Conservation (phyloP, 2,329 filamentous ascomycete species). For the Fusarium sp. region DNA sequence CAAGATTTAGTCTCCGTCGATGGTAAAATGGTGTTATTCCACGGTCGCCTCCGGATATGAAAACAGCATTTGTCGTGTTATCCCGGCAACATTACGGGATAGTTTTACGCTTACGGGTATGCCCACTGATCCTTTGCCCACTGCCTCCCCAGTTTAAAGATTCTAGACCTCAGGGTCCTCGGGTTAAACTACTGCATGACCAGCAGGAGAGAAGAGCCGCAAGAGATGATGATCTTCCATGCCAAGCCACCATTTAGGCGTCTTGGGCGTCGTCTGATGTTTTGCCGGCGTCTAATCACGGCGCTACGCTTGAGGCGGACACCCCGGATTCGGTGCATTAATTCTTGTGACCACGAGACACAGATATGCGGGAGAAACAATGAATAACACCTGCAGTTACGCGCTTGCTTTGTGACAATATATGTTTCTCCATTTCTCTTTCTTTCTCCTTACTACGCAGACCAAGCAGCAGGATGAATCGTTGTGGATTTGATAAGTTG, state of each 20-base stretch:
- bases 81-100: conserved; percentile 11
- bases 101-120: conserved; percentile 17
- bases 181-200: conserved; percentile 6
- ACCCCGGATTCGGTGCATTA: conserved; percentile 28
- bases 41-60: conserved; percentile 27
- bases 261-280: conserved; percentile 46
- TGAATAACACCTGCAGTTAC: conserved; percentile 12
- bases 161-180: conserved; percentile 4
- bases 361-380: conserved; percentile 15
- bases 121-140: not conserved
- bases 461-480: no score
- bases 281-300: conserved; percentile 26
- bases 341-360: conserved; percentile 24
- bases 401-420: conserved; percentile 2
- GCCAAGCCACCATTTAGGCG: conserved; percentile 37
- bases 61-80: conserved; percentile 22
- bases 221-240: conserved; percentile 32
- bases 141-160: not conserved
- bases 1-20: conserved; percentile 1
- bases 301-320: conserved; percentile 8
- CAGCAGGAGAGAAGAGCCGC: conserved; percentile 26
- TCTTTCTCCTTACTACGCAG: not conserved
- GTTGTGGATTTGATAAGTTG: no score
- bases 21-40: conserved; percentile 25
- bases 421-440: conserved; percentile 3